Percentiles rank a stretch among this genome's conserved stretches.
phyloP scores from a whole-genome alignment of 225 moss, liverwort and hornwort species.

The Marchantia polymorpha region DNA sequence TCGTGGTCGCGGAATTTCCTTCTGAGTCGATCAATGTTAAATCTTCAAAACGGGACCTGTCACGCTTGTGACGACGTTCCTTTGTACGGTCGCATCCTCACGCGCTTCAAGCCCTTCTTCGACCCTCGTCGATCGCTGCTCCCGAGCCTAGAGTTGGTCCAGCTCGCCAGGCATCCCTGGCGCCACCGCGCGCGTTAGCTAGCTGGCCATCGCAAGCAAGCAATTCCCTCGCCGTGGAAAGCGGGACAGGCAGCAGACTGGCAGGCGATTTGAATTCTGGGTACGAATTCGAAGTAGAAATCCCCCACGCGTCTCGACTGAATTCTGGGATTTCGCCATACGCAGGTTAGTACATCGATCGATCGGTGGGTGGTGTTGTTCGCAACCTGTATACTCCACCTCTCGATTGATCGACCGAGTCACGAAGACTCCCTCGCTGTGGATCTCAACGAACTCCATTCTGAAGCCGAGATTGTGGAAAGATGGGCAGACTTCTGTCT shows the following conservation, averaged over 20 bases:
- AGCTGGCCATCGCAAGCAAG: no score
- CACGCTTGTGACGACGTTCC: background rate
- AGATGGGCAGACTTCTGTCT: slow-evolving; percentile 16
- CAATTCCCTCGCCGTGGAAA: no score
- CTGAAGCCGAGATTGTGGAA: background rate
- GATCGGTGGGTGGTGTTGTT: background rate
- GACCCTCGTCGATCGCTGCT: background rate
- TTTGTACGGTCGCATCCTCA: background rate
- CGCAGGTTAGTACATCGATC: background rate
- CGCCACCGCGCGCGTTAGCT: no score
- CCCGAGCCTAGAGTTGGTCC: background rate
- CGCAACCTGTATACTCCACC: background rate
- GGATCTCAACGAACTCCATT: background rate
- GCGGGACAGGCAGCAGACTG: background rate
- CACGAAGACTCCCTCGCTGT: background rate
- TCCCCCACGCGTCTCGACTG: background rate
- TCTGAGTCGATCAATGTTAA: background rate
- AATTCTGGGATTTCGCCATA: background rate
- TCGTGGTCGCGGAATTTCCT: background rate
- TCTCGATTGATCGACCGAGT: no score
- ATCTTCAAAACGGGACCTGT: background rate
- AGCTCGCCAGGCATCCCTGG: background rate
- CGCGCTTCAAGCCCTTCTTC: background rate
- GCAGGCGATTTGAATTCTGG: background rate
- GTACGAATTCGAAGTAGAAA: background rate